Conservation (phyloP, 2,329 filamentous ascomycete species). For the Zymoseptoria crescenta region DNA sequence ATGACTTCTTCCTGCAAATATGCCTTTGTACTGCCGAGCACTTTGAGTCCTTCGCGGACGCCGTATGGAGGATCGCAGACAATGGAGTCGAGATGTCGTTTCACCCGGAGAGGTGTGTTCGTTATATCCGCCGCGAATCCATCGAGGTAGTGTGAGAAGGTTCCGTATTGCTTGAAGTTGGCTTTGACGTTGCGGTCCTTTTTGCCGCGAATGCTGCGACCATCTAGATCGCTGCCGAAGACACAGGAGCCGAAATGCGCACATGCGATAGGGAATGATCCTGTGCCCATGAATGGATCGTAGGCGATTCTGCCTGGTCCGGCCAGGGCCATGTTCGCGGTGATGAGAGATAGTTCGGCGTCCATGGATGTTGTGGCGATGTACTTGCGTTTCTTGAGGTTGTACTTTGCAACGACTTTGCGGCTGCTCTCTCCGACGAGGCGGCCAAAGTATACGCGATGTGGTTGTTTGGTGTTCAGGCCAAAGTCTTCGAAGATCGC, state of each 20-base stretch:
- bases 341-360: slow-evolving; percentile 81
- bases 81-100: slow-evolving; percentile 72
- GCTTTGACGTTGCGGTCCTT: slow-evolving; percentile 48
- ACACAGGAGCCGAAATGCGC: slow-evolving; percentile 80
- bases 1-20: slow-evolving; percentile 43
- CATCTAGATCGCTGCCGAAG: slow-evolving; percentile 89
- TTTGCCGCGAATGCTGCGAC: slow-evolving; percentile 73
- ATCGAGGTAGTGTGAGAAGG: slow-evolving; percentile 60
- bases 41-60: slow-evolving; percentile 81
- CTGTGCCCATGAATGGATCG: slow-evolving; percentile 93
- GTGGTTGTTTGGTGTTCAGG: slow-evolving; percentile 46
- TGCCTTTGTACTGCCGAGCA: slow-evolving; percentile 67
- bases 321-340: slow-evolving; percentile 81
- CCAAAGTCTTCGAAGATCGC: slow-evolving; percentile 77
- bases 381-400: slow-evolving; percentile 87
- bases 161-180: slow-evolving; percentile 80
- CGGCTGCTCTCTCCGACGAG: slow-evolving; percentile 60
- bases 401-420: slow-evolving; percentile 63
- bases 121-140: slow-evolving; percentile 81
- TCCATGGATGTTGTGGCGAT: slow-evolving; percentile 98
- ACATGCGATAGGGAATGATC: slow-evolving; percentile 83
- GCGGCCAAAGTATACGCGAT: slow-evolving; percentile 63
- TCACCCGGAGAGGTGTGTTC: slow-evolving; percentile 61
- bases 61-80: slow-evolving; percentile 95
- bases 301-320: slow-evolving; percentile 79